Evolutionary conservation across 2,329 filamentous ascomycete genomes (phyloP).

Genomic region (Nigrospora osmanthi): DNA sequence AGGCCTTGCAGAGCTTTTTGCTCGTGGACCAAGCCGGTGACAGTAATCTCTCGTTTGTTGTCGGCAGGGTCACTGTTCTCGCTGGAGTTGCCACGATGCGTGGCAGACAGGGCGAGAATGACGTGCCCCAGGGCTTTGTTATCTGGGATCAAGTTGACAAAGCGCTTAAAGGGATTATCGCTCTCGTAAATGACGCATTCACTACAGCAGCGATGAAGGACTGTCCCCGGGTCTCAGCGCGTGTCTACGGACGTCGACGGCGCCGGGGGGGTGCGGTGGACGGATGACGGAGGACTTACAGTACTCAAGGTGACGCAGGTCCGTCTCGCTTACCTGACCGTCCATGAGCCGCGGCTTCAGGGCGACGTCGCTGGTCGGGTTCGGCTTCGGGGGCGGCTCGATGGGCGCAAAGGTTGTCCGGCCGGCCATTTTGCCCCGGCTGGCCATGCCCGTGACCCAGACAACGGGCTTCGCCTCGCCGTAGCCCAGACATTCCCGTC

Average conservation of each 20-base stretch:
- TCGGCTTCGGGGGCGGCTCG: neutral
- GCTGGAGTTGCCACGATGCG: neutral
- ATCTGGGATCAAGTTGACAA: constrained; percentile 1
- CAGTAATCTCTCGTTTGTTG: neutral
- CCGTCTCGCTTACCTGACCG: neutral
- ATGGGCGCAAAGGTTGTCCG: constrained; percentile 1
- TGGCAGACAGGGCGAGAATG: neutral
- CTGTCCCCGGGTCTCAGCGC: neutral
- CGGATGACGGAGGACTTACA: neutral
- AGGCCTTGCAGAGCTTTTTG: constrained; percentile 3
- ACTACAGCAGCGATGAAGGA: constrained; percentile 1
- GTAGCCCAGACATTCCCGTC: constrained; percentile 4
- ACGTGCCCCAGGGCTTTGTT: neutral
- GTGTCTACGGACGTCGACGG: neutral
- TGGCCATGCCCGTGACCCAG: constrained; percentile 4
- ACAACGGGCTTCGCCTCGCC: constrained; percentile 5
- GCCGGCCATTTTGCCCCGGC: constrained; percentile 3
- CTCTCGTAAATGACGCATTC: constrained; percentile 2
- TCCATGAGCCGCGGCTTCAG: neutral
- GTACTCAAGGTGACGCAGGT: neutral
- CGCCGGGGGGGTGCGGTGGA: too few species aligned
- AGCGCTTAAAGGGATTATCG: constrained; percentile 1
- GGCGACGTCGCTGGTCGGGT: neutral
- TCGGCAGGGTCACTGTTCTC: neutral
- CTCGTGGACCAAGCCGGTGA: constrained; percentile 3